These are phyloP conservation scores for Hsuehochloa calcarea DNA, from an alignment of 176 grass and related monocot species.

Conservation along the genomic window DNA sequence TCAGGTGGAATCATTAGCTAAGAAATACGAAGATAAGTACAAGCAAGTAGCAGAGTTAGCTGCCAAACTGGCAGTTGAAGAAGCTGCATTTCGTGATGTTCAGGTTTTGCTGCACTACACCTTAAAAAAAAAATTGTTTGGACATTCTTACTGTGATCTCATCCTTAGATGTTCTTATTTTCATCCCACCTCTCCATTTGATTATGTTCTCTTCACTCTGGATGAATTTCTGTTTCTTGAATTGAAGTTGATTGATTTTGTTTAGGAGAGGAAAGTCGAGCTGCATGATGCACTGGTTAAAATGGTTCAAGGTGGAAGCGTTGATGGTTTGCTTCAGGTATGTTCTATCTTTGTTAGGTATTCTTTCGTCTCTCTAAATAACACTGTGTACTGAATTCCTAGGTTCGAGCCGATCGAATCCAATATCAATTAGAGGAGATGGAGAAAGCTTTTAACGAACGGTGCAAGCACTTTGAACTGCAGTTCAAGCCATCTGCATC, in stretches of 20 bases:
- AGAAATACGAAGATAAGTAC: conserved; percentile 99
- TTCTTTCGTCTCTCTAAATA: conserved; percentile 17
- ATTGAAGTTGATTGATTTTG: conserved; percentile 22
- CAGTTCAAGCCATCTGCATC: conserved; percentile 77
- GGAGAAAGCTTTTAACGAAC: conserved; percentile 84
- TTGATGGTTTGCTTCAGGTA: conserved; percentile 99
- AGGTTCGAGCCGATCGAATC: conserved; percentile 98
- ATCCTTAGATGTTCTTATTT: conserved; percentile 25
- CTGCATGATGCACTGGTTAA: conserved; percentile 87
- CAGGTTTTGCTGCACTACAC: conserved; percentile 51
- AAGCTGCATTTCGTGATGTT: conserved; percentile 81
- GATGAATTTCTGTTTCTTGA: conserved; percentile 5
- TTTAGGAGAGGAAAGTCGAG: conserved; percentile 95
- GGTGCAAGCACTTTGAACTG: conserved; percentile 87
- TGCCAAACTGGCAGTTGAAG: conserved; percentile 86
- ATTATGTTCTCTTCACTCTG: conserved; percentile 8
- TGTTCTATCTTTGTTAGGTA: conserved; percentile 25
- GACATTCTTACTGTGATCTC: conserved; percentile 5
- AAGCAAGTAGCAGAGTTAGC: conserved; percentile 95
- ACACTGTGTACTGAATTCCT: conserved; percentile 6
- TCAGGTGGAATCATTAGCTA: conserved; percentile 90
- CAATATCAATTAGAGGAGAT: conserved; percentile 95
- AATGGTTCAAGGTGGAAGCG: conserved; percentile 97
- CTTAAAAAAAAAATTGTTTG: background rate
- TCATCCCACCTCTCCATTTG: conserved; percentile 17